Evolutionary conservation across 345 rosid species (phyloP), one percentile per base, ranked within the genome.

Genomic region (Syzygium jambos): DNA sequence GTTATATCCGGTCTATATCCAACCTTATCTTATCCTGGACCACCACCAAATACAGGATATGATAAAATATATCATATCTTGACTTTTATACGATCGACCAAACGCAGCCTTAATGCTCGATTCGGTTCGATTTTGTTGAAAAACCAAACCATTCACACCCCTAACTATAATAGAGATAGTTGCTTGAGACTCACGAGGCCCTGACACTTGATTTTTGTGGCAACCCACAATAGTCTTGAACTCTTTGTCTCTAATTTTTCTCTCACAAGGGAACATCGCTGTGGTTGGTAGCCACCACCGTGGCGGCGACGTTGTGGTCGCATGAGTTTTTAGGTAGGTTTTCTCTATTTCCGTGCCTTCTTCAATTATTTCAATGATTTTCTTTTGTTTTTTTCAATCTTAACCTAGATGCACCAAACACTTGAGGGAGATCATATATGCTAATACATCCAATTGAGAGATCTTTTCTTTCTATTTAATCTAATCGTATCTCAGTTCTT

Each of bases 401-500:
- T 19, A 4, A 2, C 5, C 6, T 30, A 8, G 6, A 30, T 7
- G 43, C 78, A 65, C 43, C 43, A 30, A 4, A 19, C 23, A 3
- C 7, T 30, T 0, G 10, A 43, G 78, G 43, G 78, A 10, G 46
- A 16, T 17, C 23, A 17, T 16, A 68, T 34, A 68, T 68, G 78
- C 17, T 68, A 30, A 30, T 68, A 16, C 46, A 8, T 0, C 2
- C 6, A 17, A 68, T 68, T 4, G 23, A 30, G 78, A 9, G 22
- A 16, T 30, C 8, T 43, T 68, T 30, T 34, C 46, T 43, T 43
- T 68, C 1, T 30, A 68, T 68, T 17, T 16, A 30, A 68, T 30
- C 13, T 17, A 30, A 68, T 30, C 23, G 17, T 68, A 68, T 68
- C 43, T 0, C 12, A 30, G 0, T 17, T 0, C 3, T 0, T 16